Conservation (phyloP, 305 asterid genomes). For the Euphrasia arctica region DNA sequence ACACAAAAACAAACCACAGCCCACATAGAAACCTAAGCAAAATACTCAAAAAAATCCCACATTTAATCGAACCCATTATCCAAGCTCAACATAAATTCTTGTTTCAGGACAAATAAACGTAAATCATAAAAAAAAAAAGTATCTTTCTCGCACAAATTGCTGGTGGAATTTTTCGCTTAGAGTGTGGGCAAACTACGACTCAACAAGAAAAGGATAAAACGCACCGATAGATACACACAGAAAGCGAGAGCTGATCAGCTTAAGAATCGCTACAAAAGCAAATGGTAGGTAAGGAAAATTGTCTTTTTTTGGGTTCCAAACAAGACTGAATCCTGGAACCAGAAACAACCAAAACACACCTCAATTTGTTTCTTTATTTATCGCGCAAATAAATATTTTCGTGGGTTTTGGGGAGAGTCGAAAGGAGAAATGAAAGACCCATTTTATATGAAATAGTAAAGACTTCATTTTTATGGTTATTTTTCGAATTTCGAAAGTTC, state of each 20-base stretch:
- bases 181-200: slow-evolving; percentile 57
- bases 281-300: slow-evolving; percentile 4
- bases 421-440: slow-evolving; percentile 29
- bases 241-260: slow-evolving; percentile 69
- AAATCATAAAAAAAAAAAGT: slow-evolving; percentile 33
- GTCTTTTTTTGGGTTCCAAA: slow-evolving; percentile 26
- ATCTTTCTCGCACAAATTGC: slow-evolving; percentile 24
- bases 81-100: slow-evolving; percentile 45
- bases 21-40: slow-evolving; percentile 41
- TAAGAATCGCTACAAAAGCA: slow-evolving; percentile 20
- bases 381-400: slow-evolving; percentile 16
- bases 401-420: slow-evolving; percentile 19
- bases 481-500: not conserved
- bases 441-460: not conserved
- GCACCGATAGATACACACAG: slow-evolving; percentile 46
- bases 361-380: slow-evolving; percentile 21
- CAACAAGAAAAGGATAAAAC: slow-evolving; percentile 51
- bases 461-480: not conserved
- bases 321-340: slow-evolving; percentile 39
- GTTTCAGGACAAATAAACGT: slow-evolving; percentile 34
- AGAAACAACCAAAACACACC: slow-evolving; percentile 21
- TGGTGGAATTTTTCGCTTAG: slow-evolving; percentile 50
- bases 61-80: slow-evolving; percentile 47
- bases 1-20: slow-evolving; percentile 41
- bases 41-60: slow-evolving; percentile 33